These are phyloP conservation scores for Beta vulgaris DNA, from an alignment of 148 eudicot species.

Conservation along the genomic window DNA sequence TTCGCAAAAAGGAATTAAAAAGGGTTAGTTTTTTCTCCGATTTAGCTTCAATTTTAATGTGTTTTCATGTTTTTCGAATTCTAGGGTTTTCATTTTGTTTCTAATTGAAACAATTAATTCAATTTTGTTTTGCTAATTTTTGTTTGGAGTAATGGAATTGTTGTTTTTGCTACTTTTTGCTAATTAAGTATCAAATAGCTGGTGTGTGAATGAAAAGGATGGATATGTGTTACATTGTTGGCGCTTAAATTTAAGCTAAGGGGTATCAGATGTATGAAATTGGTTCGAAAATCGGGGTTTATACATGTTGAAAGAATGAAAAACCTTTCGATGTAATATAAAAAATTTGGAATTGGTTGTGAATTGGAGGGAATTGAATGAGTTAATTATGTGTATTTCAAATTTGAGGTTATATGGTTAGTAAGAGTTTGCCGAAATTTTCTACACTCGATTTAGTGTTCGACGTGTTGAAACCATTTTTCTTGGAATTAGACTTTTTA, in stretches of 20 bases:
- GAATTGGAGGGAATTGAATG: neutral
- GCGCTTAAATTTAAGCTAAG: neutral
- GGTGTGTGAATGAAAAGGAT: neutral
- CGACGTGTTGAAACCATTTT: neutral
- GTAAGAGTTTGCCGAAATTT: neutral
- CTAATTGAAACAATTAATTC: neutral
- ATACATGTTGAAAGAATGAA: too few species aligned
- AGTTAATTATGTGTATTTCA: neutral
- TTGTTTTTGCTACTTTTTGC: too few species aligned
- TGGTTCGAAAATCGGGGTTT: neutral
- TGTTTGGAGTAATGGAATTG: neutral
- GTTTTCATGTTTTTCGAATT: neutral
- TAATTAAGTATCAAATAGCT: too few species aligned
- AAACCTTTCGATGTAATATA: too few species aligned
- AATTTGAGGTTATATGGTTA: neutral
- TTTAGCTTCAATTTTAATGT: neutral
- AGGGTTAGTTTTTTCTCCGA: slow-evolving; percentile 40
- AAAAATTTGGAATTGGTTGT: neutral
- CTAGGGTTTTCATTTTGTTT: slow-evolving; percentile 25
- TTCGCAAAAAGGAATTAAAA: slow-evolving; percentile 86
- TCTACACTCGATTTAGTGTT: neutral
- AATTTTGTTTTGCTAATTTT: neutral
- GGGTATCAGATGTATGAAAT: neutral
- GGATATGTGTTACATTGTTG: neutral
- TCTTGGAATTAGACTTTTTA: neutral